These are phyloP conservation scores for Jatropha multifida DNA, from an alignment of 441 rosid genomes.

Conservation along the genomic window DNA sequence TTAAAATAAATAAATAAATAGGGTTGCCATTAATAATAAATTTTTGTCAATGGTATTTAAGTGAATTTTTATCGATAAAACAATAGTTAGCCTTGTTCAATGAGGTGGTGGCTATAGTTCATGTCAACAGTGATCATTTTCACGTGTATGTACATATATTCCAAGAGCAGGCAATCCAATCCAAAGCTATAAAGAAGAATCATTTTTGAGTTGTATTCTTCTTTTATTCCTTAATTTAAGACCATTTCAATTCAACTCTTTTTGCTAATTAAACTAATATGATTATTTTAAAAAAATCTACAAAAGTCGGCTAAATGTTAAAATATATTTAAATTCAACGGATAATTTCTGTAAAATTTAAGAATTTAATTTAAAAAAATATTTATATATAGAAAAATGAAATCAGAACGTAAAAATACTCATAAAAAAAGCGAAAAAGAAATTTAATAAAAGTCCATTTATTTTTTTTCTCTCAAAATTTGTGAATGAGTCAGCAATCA, in stretches of 20 bases:
- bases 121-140: background rate
- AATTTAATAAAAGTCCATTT: too few species aligned
- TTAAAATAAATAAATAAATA: background rate
- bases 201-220: background rate
- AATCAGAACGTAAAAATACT: too few species aligned
- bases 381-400: too few species aligned
- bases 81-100: background rate
- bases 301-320: too few species aligned
- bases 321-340: too few species aligned
- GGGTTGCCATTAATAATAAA: background rate
- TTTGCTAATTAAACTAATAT: background rate
- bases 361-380: too few species aligned
- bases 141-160: background rate
- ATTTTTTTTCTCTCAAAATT: background rate
- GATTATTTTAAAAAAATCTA: too few species aligned
- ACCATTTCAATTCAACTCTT: slow-evolving; percentile 4
- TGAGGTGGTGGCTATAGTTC: slow-evolving; percentile 6
- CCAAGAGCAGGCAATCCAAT: slow-evolving; percentile 16
- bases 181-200: background rate
- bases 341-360: too few species aligned
- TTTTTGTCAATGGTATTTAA: background rate
- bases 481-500: slow-evolving; percentile 3
- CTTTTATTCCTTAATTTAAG: background rate
- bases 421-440: too few species aligned
- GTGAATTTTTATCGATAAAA: background rate